Percentiles rank a stretch among this genome's conserved stretches.
These are phyloP conservation scores for Carallia pectinifolia DNA, from an alignment of 345 rosid genomes.

Conservation along the genomic window DNA sequence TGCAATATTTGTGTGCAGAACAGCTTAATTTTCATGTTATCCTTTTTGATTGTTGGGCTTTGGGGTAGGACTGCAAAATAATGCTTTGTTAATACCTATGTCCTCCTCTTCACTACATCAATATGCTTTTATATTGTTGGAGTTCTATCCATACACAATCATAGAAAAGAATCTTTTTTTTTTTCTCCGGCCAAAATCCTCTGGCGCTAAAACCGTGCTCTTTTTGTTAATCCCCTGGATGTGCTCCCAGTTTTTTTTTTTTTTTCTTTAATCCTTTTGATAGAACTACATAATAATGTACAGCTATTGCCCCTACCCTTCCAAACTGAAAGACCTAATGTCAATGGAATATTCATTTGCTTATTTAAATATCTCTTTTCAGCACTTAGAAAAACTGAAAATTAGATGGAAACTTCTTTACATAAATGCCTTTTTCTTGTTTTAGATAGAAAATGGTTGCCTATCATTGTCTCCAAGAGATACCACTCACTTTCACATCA, in stretches of 20 bases:
- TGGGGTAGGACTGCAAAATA: slow-evolving; percentile 38
- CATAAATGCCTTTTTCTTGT: slow-evolving; percentile 11
- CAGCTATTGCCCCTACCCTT: neutral
- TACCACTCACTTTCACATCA: slow-evolving; percentile 25
- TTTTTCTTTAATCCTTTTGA: neutral
- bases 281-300: neutral
- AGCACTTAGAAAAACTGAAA: neutral
- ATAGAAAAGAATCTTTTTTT: neutral
- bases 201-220: too few relatives aligned
- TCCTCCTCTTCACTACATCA: slow-evolving; percentile 26
- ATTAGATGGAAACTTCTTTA: slow-evolving; percentile 13
- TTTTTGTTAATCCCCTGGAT: neutral
- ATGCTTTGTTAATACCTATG: slow-evolving; percentile 26
- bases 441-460: slow-evolving; percentile 19
- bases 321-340: neutral
- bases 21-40: slow-evolving; percentile 3
- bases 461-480: slow-evolving; percentile 29
- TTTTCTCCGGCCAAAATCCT: too few relatives aligned
- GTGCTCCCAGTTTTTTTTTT: neutral
- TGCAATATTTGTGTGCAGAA: slow-evolving; percentile 25
- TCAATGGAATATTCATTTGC: neutral
- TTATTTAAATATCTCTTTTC: slow-evolving; percentile 3
- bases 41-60: slow-evolving; percentile 20
- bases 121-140: slow-evolving; percentile 24
- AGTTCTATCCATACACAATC: slow-evolving; percentile 34